phyloP scores from a whole-genome alignment of 2,329 filamentous ascomycete species.

The Mycosphaerella arachidis region DNA sequence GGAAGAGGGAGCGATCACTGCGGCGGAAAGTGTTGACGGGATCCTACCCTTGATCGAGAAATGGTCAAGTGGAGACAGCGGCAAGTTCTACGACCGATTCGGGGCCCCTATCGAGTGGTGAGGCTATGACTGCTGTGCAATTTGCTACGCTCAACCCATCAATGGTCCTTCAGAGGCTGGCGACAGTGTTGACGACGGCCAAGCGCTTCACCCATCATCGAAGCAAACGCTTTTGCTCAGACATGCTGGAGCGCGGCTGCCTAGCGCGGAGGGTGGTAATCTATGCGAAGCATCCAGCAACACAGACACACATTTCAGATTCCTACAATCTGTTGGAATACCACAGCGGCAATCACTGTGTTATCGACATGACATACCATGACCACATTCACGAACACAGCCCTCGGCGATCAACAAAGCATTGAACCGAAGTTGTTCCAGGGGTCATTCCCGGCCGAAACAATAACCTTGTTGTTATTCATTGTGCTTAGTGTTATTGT shows the following conservation, averaged over 20 bases:
- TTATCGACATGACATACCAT: not conserved
- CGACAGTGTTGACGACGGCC: too few species aligned
- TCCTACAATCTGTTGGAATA: not conserved
- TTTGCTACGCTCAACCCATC: too few species aligned
- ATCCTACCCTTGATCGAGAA: constrained; percentile 37
- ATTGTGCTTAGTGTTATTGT: not conserved
- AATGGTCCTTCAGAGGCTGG: too few species aligned
- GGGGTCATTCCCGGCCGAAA: not conserved
- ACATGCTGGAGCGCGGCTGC: too few species aligned
- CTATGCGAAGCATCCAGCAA: too few species aligned
- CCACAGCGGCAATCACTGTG: not conserved
- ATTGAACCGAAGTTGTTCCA: not conserved
- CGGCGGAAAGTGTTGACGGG: constrained; percentile 39
- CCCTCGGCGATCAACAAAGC: not conserved
- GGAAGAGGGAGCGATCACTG: constrained; percentile 43
- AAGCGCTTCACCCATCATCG: too few species aligned
- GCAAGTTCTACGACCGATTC: constrained; percentile 43
- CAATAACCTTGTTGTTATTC: not conserved
- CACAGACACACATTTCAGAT: too few species aligned
- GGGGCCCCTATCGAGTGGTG: constrained; percentile 42
- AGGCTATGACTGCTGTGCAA: not conserved
- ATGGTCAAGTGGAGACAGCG: constrained; percentile 33
- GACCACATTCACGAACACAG: not conserved
- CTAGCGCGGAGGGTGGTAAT: too few species aligned
- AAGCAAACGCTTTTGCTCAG: too few species aligned